Conservation (phyloP, 2,329 filamentous ascomycete genomes). For the Penicillium thymicola region DNA sequence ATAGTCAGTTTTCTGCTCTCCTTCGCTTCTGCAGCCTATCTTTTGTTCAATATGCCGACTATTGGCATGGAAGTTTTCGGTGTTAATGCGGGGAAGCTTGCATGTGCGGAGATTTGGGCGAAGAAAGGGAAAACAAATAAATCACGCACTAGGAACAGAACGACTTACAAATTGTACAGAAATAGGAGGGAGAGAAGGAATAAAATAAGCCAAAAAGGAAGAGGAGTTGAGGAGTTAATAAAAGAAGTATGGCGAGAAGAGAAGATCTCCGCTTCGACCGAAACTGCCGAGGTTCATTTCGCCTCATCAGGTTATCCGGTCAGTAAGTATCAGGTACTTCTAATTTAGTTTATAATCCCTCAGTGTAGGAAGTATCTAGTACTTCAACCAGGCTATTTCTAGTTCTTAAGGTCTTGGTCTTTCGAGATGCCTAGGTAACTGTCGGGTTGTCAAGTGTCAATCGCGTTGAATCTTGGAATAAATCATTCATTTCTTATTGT, state of each 20-base stretch:
- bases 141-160: background rate
- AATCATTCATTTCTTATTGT: background rate
- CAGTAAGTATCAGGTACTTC: slow-evolving; percentile 14
- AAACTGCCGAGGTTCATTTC: slow-evolving; percentile 25
- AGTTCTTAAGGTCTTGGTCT: background rate
- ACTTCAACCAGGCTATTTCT: background rate
- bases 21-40: background rate
- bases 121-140: background rate
- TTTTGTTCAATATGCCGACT: background rate
- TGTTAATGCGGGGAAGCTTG: slow-evolving; percentile 23
- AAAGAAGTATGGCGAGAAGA: slow-evolving; percentile 6
- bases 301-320: slow-evolving; percentile 8
- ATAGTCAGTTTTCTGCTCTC: background rate
- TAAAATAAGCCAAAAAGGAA: background rate
- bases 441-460: background rate
- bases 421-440: slow-evolving; percentile 13
- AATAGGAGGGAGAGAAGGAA: background rate
- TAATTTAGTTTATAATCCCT: accelerated
- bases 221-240: background rate
- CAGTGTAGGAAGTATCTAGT: background rate
- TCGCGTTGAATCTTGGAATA: too few species aligned
- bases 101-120: background rate
- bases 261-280: slow-evolving; percentile 20
- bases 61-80: slow-evolving; percentile 2
- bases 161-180: slow-evolving; percentile 14